Percentiles rank a stretch among this genome's conserved stretches.
Conservation (phyloP, 1,139 yeast species). For the Blastobotrys capitulatus region DNA sequence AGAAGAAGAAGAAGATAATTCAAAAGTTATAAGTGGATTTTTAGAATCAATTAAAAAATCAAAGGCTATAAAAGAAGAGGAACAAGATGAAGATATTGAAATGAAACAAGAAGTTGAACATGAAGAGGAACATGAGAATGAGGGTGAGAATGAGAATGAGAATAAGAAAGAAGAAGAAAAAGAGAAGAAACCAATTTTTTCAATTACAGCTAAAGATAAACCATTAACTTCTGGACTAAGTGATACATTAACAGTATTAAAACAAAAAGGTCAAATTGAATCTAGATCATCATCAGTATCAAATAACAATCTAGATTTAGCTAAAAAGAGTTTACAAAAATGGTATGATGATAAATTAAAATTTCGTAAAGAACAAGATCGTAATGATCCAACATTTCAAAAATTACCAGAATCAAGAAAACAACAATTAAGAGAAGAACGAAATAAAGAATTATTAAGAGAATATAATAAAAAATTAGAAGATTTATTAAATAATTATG, state of each 20-base stretch:
- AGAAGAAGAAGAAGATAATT: neutral
- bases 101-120: neutral
- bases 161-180: neutral
- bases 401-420: neutral
- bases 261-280: constrained; percentile 1
- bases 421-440: constrained; percentile 14
- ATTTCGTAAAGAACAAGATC: constrained; percentile 21
- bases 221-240: constrained; percentile 12
- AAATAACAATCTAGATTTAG: neutral
- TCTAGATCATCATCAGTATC: neutral
- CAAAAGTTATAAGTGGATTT: neutral
- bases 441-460: constrained; percentile 21
- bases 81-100: neutral
- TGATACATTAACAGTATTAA: neutral
- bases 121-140: neutral
- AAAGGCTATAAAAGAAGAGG: neutral
- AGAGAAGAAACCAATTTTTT: neutral
- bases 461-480: constrained; percentile 28
- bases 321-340: neutral
- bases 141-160: neutral
- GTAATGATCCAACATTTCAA: neutral
- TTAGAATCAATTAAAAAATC: neutral
- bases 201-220: neutral
- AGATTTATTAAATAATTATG: constrained; percentile 42
- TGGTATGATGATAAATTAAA: neutral